These are phyloP conservation scores for Sugiyamaella mastotermitis DNA, from an alignment of 805 yeast genomes.

Conservation along the genomic window DNA sequence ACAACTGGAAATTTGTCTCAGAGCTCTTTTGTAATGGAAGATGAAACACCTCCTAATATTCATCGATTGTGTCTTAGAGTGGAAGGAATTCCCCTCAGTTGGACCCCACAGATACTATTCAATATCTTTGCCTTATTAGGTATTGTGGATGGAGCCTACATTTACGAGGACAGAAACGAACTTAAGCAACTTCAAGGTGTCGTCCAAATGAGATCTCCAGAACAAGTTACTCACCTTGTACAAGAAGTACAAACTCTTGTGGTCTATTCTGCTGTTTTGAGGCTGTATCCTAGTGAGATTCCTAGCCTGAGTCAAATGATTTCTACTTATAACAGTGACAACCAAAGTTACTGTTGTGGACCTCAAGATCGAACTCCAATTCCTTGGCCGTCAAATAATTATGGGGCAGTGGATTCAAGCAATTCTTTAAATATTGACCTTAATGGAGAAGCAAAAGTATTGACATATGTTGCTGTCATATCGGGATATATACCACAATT, in stretches of 20 bases:
- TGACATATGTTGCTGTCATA: not conserved
- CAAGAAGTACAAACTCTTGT: not conserved
- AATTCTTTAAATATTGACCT: no score
- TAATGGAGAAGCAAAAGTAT: not conserved
- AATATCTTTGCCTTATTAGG: constrained; percentile 12
- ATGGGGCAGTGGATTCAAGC: no score
- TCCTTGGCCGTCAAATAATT: no score
- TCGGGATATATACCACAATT: not conserved
- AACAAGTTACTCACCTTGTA: not conserved
- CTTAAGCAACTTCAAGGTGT: constrained; percentile 14
- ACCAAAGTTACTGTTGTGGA: no score
- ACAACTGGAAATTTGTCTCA: no score
- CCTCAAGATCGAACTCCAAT: constrained; percentile 1
- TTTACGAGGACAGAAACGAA: constrained; percentile 13
- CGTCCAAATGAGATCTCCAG: constrained; percentile 11
- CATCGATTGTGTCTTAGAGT: no score
- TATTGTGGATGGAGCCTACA: constrained; percentile 8
- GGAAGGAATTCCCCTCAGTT: constrained; percentile 12
- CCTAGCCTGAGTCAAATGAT: constrained; percentile 2
- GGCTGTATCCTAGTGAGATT: constrained; percentile 8
- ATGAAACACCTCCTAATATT: no score
- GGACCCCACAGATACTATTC: constrained; percentile 13
- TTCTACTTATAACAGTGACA: not conserved
- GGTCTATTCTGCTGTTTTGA: constrained; percentile 1
- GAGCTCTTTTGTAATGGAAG: no score